Evolutionary conservation across 345 rosid genomes (phyloP).

Genomic region (Linum lewisii): DNA sequence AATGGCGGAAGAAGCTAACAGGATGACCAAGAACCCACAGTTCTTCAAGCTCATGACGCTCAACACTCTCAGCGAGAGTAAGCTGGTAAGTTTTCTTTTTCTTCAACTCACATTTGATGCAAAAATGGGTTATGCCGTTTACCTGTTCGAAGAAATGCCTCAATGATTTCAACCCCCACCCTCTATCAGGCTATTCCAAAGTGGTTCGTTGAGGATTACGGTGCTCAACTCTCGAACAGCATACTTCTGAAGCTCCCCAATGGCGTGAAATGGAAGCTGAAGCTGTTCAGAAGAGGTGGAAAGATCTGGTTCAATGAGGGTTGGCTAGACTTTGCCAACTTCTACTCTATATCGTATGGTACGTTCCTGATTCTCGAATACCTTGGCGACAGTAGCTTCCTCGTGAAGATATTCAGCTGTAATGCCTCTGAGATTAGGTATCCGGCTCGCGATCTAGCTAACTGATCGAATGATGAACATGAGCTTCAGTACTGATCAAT

Average conservation of each 20-base stretch:
- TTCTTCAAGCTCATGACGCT: neutral
- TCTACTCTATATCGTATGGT: neutral
- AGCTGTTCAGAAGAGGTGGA: neutral
- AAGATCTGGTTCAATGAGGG: neutral
- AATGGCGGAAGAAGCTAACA: neutral
- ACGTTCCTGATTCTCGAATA: neutral
- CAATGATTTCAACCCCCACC: no score
- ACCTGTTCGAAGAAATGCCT: neutral
- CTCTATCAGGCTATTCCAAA: neutral
- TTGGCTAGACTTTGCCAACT: neutral
- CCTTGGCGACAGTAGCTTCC: neutral
- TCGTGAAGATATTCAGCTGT: neutral
- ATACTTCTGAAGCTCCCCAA: neutral
- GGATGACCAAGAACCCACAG: neutral
- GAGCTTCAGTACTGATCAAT: no score
- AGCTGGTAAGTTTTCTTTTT: neutral
- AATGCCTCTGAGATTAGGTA: neutral
- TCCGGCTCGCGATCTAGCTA: neutral
- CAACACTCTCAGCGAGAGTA: neutral
- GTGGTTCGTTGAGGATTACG: neutral
- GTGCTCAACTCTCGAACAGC: neutral
- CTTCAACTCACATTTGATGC: neutral
- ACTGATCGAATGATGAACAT: neutral
- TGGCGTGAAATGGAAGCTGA: neutral
- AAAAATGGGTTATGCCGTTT: neutral